Evolutionary conservation across 768 basidiomycete genomes (phyloP).

Genomic region (Tulasnella sp.): DNA sequence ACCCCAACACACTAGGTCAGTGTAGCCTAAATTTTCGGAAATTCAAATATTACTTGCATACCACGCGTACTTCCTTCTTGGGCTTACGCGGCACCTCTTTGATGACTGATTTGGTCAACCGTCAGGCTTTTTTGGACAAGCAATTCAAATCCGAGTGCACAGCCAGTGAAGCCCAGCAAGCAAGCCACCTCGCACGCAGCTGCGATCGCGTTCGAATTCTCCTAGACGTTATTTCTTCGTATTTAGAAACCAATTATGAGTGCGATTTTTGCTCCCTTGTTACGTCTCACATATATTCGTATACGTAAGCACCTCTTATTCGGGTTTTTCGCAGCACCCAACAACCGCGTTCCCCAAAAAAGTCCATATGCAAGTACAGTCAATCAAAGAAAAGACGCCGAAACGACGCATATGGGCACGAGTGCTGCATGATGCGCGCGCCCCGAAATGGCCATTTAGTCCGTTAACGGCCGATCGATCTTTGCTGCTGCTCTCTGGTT

Average conservation of each 20-base stretch:
- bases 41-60: not conserved
- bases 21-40: not conserved
- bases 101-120: not conserved
- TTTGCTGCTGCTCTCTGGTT: not conserved
- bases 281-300: not conserved
- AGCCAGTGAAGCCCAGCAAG: too few relatives aligned
- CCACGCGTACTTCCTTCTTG: not conserved
- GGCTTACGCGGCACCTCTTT: not conserved
- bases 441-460: too few relatives aligned
- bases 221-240: not conserved
- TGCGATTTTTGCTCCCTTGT: not conserved
- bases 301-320: not conserved
- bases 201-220: too few relatives aligned
- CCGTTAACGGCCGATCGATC: not conserved
- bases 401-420: not conserved
- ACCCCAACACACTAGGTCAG: not conserved
- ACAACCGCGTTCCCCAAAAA: too few relatives aligned
- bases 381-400: not conserved
- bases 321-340: not conserved
- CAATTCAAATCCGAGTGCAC: too few relatives aligned
- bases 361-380: not conserved
- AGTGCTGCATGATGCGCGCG: too few relatives aligned
- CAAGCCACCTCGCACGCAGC: too few relatives aligned
- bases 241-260: not conserved
- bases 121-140: too few relatives aligned